These are phyloP conservation scores for Millerozyma acaciae DNA, from an alignment of 805 yeast genomes.

Conservation along the genomic window DNA sequence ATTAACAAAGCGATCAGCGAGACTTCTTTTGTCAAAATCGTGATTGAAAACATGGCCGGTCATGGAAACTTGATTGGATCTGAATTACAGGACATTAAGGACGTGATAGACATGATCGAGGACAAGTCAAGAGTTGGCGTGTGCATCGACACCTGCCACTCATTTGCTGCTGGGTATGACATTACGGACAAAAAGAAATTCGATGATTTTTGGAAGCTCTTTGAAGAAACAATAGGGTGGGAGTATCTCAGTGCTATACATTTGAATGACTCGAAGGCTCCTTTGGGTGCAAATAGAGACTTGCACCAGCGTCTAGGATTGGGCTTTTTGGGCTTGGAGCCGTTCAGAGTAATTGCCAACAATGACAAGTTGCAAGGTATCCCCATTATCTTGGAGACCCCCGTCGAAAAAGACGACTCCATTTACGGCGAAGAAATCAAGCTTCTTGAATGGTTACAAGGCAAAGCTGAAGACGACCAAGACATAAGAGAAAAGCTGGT, in stretches of 20 bases:
- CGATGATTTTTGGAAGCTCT: slow-evolving; percentile 67
- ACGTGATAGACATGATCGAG: slow-evolving; percentile 74
- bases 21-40: slow-evolving; percentile 79
- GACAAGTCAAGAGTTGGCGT: slow-evolving; percentile 88
- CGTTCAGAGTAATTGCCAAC: slow-evolving; percentile 76
- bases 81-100: slow-evolving; percentile 65
- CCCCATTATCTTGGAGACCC: slow-evolving; percentile 88
- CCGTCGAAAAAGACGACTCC: slow-evolving; percentile 61
- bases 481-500: slow-evolving; percentile 49
- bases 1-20: slow-evolving; percentile 73
- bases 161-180: slow-evolving; percentile 96
- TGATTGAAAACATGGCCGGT: slow-evolving; percentile 97
- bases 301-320: slow-evolving; percentile 85
- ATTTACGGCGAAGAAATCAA: slow-evolving; percentile 79
- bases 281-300: slow-evolving; percentile 84
- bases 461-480: slow-evolving; percentile 46
- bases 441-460: slow-evolving; percentile 76
- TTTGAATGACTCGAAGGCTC: slow-evolving; percentile 93
- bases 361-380: slow-evolving; percentile 54
- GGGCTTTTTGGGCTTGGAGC: slow-evolving; percentile 86
- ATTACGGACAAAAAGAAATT: slow-evolving; percentile 57
- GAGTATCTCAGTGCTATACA: slow-evolving; percentile 78
- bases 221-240: slow-evolving; percentile 71
- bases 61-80: slow-evolving; percentile 90
- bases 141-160: slow-evolving; percentile 93